Conservation (phyloP, 805 yeast genomes). For the Myxozyma udenii region DNA sequence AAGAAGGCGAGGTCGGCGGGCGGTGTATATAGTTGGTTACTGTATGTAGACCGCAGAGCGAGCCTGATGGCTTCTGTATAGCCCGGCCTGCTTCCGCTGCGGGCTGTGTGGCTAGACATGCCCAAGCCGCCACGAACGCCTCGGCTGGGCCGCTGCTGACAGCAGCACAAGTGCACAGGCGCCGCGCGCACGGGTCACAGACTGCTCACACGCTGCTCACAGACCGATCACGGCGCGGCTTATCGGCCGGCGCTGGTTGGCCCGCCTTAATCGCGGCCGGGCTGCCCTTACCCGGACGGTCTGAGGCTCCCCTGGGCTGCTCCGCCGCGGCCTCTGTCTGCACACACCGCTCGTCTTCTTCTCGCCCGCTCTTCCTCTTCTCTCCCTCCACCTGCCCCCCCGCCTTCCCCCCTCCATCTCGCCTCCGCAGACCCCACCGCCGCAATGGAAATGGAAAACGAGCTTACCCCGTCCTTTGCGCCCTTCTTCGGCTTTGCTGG, state of each 20-base stretch:
- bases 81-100: neutral
- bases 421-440: neutral
- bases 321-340: neutral
- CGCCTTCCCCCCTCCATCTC: neutral
- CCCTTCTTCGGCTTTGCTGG: constrained; percentile 98
- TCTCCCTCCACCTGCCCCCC: neutral
- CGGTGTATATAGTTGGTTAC: neutral
- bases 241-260: constrained; percentile 20
- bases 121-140: neutral
- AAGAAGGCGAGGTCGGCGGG: neutral
- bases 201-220: neutral
- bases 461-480: constrained; percentile 85
- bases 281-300: neutral
- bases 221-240: too few relatives aligned
- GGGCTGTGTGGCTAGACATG: too few relatives aligned
- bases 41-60: too few relatives aligned
- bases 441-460: constrained; percentile 41
- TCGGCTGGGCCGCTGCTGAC: constrained; percentile 1
- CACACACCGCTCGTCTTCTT: constrained; percentile 2
- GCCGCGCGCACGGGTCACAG: neutral
- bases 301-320: neutral
- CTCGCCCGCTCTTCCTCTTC: neutral
- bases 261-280: constrained; percentile 2
- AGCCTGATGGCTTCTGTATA: neutral
- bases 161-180: neutral